A percentile compares a stretch with the other conserved stretches of the same genome.
phyloP scores from a whole-genome alignment of 129 eudicot genomes.

The Pittosporum tobira region DNA sequence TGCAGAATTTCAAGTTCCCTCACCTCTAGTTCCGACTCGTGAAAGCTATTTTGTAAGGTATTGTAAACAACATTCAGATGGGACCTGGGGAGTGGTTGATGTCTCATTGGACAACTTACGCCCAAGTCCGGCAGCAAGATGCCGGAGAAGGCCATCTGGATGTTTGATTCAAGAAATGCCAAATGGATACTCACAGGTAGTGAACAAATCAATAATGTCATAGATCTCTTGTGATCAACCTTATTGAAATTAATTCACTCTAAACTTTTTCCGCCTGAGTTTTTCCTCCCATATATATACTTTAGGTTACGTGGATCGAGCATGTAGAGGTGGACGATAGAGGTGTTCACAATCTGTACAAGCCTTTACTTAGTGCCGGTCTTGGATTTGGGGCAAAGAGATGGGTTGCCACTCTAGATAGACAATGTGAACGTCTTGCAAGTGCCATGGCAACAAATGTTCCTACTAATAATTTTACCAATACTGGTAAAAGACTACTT shows the following conservation, averaged over 20 bases:
- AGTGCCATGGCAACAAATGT: constrained; percentile 17
- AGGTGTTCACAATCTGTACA: constrained; percentile 21
- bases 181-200: constrained; percentile 39
- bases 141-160: constrained; percentile 38
- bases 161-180: constrained; percentile 39
- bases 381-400: constrained; percentile 42
- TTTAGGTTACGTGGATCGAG: constrained; percentile 42
- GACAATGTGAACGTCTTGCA: constrained; percentile 34
- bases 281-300: neutral
- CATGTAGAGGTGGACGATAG: constrained; percentile 37
- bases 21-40: constrained; percentile 34
- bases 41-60: constrained; percentile 25
- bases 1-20: constrained; percentile 31
- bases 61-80: constrained; percentile 22
- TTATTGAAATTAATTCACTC: no score
- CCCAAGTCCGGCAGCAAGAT: constrained; percentile 7
- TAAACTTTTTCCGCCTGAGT: no score
- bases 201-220: neutral
- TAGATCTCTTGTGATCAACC: neutral
- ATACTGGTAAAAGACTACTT: neutral
- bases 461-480: constrained; percentile 15
- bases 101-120: constrained; percentile 26
- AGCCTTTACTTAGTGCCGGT: constrained; percentile 17
- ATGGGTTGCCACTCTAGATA: constrained; percentile 30
- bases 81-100: constrained; percentile 39